Percentiles rank a stretch among this genome's conserved stretches.
Conservation (phyloP, 2,329 filamentous ascomycete species). For the Plectosphaerella sp. region DNA sequence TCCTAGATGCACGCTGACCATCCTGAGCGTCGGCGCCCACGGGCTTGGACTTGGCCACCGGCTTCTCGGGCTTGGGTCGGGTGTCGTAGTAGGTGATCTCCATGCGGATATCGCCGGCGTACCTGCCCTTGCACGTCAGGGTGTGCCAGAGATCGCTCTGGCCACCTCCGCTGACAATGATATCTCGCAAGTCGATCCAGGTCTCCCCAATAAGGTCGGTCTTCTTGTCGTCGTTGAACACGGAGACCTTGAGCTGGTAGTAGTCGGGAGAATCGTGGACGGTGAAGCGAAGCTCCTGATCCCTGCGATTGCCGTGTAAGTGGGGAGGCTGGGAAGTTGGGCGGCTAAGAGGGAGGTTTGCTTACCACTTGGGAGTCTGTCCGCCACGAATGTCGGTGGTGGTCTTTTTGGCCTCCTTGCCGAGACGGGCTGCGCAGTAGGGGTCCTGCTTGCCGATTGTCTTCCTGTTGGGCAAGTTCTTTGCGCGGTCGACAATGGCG, state of each 20-base stretch:
- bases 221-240: conserved; percentile 98
- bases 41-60: conserved; percentile 49
- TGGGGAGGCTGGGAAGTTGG: not conserved
- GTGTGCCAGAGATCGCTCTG: conserved; percentile 91
- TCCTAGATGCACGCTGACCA: conserved; percentile 41
- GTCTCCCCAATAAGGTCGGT: conserved; percentile 94
- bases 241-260: conserved; percentile 87
- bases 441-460: conserved; percentile 98
- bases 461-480: conserved; percentile 94
- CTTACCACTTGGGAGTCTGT: conserved; percentile 90
- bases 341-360: not conserved
- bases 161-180: conserved; percentile 83
- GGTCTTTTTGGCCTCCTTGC: conserved; percentile 97
- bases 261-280: conserved; percentile 97
- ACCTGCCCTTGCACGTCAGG: conserved; percentile 85
- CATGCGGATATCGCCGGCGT: conserved; percentile 89
- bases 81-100: conserved; percentile 96
- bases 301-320: conserved; percentile 52
- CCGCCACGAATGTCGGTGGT: conserved; percentile 89
- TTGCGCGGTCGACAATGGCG: conserved; percentile 86
- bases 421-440: conserved; percentile 88
- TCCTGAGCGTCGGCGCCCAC: conserved; percentile 29
- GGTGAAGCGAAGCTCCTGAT: conserved; percentile 92
- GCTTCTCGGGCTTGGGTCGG: conserved; percentile 74
- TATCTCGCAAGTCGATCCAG: conserved; percentile 77